Evolutionary conservation across 495 filamentous ascomycete genomes (phyloP).

Genomic region (Penicillium steckii): DNA sequence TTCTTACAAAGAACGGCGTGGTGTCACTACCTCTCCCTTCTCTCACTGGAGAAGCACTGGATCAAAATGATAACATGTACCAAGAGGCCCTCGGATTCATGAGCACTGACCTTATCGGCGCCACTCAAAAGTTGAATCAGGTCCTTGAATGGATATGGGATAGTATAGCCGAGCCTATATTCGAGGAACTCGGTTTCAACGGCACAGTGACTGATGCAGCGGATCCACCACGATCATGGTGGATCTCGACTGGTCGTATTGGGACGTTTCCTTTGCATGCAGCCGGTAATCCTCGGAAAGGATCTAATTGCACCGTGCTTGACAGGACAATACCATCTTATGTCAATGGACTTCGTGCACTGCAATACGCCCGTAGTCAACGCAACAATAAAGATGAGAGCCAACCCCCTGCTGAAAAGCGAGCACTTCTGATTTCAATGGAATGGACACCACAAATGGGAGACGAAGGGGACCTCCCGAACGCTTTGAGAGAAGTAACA

Average conservation of each 20-base stretch:
- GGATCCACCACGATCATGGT: conserved; percentile 10
- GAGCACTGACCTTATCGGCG: background rate
- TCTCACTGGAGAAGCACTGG: conserved; percentile 1
- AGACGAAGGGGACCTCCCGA: conserved; percentile 1
- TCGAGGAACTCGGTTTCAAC: conserved; percentile 4
- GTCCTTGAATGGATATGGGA: conserved; percentile 18
- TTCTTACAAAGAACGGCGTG: conserved; percentile 6
- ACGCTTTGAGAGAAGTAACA: conserved; percentile 2
- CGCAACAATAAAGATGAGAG: background rate
- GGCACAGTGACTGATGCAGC: background rate
- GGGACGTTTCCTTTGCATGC: conserved; percentile 11
- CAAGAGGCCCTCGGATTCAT: background rate
- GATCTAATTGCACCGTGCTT: background rate
- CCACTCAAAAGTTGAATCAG: background rate
- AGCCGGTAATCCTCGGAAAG: conserved; percentile 4
- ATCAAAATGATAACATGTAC: conserved; percentile 1
- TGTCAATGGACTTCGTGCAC: conserved; percentile 9
- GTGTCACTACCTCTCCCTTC: conserved; percentile 3
- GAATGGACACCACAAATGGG: conserved; percentile 10
- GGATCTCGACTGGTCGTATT: conserved; percentile 14
- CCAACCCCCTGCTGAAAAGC: background rate
- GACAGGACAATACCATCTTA: conserved; percentile 13
- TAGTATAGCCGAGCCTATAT: conserved; percentile 10
- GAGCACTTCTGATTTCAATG: conserved; percentile 11
- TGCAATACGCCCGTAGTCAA: conserved; percentile 5